phyloP scores from a whole-genome alignment of 2,329 filamentous ascomycete species.

The Byssothecium circinans region DNA sequence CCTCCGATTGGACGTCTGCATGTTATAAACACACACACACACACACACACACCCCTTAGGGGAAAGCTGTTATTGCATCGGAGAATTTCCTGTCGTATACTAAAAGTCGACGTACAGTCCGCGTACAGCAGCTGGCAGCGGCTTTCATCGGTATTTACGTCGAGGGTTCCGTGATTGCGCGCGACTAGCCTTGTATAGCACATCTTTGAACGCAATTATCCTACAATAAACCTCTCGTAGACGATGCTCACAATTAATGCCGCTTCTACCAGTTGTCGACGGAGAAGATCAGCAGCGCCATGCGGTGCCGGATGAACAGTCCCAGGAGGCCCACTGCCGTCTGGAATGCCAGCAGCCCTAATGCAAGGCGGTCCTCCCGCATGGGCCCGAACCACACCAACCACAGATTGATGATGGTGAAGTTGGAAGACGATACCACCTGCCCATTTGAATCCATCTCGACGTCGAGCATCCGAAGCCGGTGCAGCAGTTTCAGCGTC shows the following conservation, averaged over 20 bases:
- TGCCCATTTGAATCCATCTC: conserved; percentile 67
- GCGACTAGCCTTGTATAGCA: no score
- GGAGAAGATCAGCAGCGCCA: conserved; percentile 86
- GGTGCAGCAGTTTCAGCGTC: conserved; percentile 68
- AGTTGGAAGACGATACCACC: conserved; percentile 80
- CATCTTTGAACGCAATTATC: no score
- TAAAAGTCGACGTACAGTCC: no score
- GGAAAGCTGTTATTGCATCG: no score
- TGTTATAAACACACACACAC: no score
- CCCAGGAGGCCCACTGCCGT: conserved; percentile 74
- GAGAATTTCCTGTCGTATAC: no score
- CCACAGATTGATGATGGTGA: conserved; percentile 95
- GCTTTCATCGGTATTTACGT: no score
- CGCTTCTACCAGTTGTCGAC: conserved; percentile 68
- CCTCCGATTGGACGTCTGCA: background rate
- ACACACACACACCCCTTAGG: no score
- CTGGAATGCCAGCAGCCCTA: conserved; percentile 81
- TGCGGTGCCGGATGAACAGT: conserved; percentile 79
- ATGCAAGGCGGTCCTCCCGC: conserved; percentile 79
- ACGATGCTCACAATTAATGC: no score
- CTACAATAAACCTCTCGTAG: no score
- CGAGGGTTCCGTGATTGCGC: no score
- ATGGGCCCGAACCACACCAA: conserved; percentile 91
- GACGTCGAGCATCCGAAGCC: conserved; percentile 68
- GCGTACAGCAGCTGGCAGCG: no score